Conservation (phyloP, 2,329 filamentous ascomycete genomes). For the Myriosclerotinia duriaeana region DNA sequence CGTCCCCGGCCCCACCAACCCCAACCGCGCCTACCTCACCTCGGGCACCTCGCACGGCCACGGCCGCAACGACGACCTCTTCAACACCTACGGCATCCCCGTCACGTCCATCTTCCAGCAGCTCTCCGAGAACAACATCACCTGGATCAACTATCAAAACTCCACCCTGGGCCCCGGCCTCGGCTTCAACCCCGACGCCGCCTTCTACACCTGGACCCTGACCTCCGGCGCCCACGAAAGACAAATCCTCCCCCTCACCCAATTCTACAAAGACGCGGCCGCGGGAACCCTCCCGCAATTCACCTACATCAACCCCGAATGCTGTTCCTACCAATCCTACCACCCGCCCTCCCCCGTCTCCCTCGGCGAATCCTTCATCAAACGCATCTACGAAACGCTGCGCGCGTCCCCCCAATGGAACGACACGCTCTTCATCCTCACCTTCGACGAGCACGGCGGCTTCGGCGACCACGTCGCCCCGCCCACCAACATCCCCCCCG, state of each 20-base stretch:
- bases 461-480: slow-evolving; percentile 50
- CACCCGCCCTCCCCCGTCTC: slow-evolving; percentile 48
- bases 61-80: slow-evolving; percentile 42
- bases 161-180: slow-evolving; percentile 40
- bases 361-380: slow-evolving; percentile 48
- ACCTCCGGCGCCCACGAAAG: slow-evolving; percentile 41
- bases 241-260: slow-evolving; percentile 42
- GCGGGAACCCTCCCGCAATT: slow-evolving; percentile 47
- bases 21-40: slow-evolving; percentile 40
- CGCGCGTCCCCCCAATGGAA: slow-evolving; percentile 49
- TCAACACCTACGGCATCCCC: slow-evolving; percentile 41
- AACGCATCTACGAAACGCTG: slow-evolving; percentile 48
- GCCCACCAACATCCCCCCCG: slow-evolving; percentile 44
- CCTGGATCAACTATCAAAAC: slow-evolving; percentile 51
- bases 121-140: slow-evolving; percentile 44
- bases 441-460: slow-evolving; percentile 50
- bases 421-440: slow-evolving; percentile 48
- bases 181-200: slow-evolving; percentile 46
- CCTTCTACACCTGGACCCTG: slow-evolving; percentile 47
- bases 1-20: slow-evolving; percentile 45
- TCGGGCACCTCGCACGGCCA: slow-evolving; percentile 46
- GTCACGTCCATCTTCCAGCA: slow-evolving; percentile 46
- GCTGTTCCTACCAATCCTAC: slow-evolving; percentile 51
- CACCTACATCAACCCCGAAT: slow-evolving; percentile 52
- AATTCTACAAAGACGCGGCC: slow-evolving; percentile 48